Evolutionary conservation across 371 early-diverging fungal genomes (phyloP), one percentile per base, ranked within the genome.

Genomic region (Thermomucor indicae-seudaticae): DNA sequence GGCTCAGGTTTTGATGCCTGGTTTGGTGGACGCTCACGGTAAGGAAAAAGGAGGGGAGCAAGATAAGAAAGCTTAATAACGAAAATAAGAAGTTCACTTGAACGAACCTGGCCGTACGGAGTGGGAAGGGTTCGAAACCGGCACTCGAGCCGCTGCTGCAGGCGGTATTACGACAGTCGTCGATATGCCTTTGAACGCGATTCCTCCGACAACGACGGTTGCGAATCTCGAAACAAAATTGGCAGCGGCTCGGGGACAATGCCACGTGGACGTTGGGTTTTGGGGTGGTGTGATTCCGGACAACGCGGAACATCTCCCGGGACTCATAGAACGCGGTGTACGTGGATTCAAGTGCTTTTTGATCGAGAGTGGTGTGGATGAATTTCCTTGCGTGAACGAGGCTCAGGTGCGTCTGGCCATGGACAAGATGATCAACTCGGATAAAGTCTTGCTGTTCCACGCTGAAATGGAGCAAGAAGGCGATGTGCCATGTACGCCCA

Each of bases 121-220:
- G 50, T 90, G 90, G 90, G 90, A 90, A 64, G 90, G 90, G 7
- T 87, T 90, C 45, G 84, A 78, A 47, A 90, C 87, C 2, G 90
- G 87, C 43, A 88, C 89, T 29, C 81, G 79, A 45, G 86, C 90
- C 28, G 90, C 90, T 27, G 89, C 89, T 20, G 88, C 89, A 29
- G 85, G 90, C 40, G 90, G 90, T 56, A 81, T 86, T 29, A 84
- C 87, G 0, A 88, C 89, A 0, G 78, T 90, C 23, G 76, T 90
- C 41, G 90, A 90, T 57, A 90, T 90, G 90, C 90, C 90, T n/a
- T 72, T 90, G 51, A 90, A 90, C 70, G 85, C 89, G 25, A 90
- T 90, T 52, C 90, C 90, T 17, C 88, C 89, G 30, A 90, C 90
- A 6, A 88, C 89, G 29, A 89, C 87, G 0, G 80, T 79, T 12